phyloP scores from a whole-genome alignment of 495 filamentous ascomycete species.

The Penicillium steckii region DNA sequence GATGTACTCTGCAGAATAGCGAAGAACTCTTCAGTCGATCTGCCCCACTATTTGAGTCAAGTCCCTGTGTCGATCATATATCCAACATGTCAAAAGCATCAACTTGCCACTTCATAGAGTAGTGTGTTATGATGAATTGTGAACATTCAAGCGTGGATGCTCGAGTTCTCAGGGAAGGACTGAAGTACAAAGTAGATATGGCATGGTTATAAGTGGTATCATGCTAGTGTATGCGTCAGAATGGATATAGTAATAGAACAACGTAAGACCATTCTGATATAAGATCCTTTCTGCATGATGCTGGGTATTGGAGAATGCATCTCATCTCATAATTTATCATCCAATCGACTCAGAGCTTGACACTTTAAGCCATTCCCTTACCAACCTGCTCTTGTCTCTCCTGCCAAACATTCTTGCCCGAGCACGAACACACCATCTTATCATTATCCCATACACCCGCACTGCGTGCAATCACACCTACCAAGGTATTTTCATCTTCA shows the following conservation, averaged over 20 bases:
- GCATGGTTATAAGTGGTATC: no score
- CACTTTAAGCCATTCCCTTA: slow-evolving; percentile 73
- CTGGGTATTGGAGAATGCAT: slow-evolving; percentile 10
- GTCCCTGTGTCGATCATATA: slow-evolving; percentile 3
- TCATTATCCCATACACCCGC: slow-evolving; percentile 98
- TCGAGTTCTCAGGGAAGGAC: no score
- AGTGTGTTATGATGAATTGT: no score
- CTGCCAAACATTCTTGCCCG: slow-evolving; percentile 97
- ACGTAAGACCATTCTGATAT: not conserved
- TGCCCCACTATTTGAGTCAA: slow-evolving; percentile 9
- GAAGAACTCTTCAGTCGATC: slow-evolving; percentile 3
- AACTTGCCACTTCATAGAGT: not conserved
- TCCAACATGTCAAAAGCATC: not conserved
- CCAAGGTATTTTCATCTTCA: slow-evolving; percentile 78
- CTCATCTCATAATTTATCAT: not conserved
- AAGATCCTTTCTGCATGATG: not conserved
- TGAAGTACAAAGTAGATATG: no score
- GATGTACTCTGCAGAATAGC: no score
- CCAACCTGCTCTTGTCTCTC: slow-evolving; percentile 86
- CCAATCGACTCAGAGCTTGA: not conserved
- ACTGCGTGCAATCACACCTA: slow-evolving; percentile 91
- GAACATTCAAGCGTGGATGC: no score
- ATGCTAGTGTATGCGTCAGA: no score
- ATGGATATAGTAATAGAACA: no score
- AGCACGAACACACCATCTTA: slow-evolving; percentile 93